Base-by-base conservation (phyloP, 208 protist genomes). In the Jaenimonas drosophilae region DNA sequence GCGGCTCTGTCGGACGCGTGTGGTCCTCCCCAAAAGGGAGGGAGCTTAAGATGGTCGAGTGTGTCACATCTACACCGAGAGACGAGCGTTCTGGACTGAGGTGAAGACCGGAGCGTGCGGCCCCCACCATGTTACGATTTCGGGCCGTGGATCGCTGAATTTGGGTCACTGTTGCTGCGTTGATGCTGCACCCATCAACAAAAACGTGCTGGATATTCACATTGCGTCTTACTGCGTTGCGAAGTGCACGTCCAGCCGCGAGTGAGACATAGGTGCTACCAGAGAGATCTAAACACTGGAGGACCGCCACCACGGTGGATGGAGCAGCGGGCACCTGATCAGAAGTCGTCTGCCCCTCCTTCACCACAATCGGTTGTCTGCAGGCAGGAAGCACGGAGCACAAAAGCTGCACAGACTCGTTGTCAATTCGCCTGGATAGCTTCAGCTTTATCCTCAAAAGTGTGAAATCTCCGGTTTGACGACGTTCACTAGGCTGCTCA, bases 161-260 rank as follows among this genome's bases (percentile, higher is more conserved):
- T 9, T 76, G 68, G 28, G 28, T 29, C 30, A 64, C 47, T 3
- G 67, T 67, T 4, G 57, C 68, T 0, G 46, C 14, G 26, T 76
- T 76, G 11, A 76, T 58, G 14, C 68, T 76, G 32, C 54, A 71
- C 0, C 68, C 68, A 16, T 54, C 37, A 7, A 68, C 26, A 20
- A 56, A 70, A 0, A 76, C 38, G n/a, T 60, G 31, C 23, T 55
- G 42, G 36, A 76, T 14, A 29, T 57, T 71, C n/a, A 45, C 47
- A 41, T 76, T 70, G 16, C 58, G 63, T 1, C 68, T 61, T 2
- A 49, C 58, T 0, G 57, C 56, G 5, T 40, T 48, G 17, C 68
- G 61, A 32, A 76, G 5, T 4, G 68, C 68, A 20, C 68, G 56
- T 1, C 68, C 68, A 17, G 62, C 68, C 1, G 21, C 11, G 1